Conservation (phyloP, 495 filamentous ascomycete species). For the Talaromyces borbonicus region DNA sequence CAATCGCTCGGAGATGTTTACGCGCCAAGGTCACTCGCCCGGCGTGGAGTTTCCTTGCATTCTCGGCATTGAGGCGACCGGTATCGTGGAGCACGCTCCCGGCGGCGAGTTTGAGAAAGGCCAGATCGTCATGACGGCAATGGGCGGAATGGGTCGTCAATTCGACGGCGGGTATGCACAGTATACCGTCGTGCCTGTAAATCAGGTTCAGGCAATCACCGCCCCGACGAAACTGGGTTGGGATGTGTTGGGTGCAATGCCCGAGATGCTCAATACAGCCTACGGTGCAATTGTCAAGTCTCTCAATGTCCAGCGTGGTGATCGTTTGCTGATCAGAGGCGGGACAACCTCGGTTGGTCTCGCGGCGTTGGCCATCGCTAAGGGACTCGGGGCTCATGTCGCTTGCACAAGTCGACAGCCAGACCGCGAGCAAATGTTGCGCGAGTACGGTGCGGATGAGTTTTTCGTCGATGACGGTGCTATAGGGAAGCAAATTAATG, state of each 20-base stretch:
- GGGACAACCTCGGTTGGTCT: slow-evolving; percentile 40
- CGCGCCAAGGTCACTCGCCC: slow-evolving; percentile 40
- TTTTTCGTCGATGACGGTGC: slow-evolving; percentile 32
- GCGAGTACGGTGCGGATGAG: slow-evolving; percentile 27
- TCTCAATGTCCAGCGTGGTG: slow-evolving; percentile 29
- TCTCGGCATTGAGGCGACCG: slow-evolving; percentile 44
- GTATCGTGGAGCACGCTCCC: slow-evolving; percentile 31
- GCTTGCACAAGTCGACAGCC: slow-evolving; percentile 30
- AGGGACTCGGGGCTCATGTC: slow-evolving; percentile 26
- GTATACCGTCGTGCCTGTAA: slow-evolving; percentile 36
- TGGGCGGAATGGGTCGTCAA: slow-evolving; percentile 42
- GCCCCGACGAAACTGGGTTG: slow-evolving; percentile 22
- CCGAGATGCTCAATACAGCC: slow-evolving; percentile 48
- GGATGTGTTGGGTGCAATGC: slow-evolving; percentile 37
- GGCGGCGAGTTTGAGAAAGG: slow-evolving; percentile 30
- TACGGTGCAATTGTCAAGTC: slow-evolving; percentile 34
- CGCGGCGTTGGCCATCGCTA: slow-evolving; percentile 39
- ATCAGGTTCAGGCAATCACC: slow-evolving; percentile 32
- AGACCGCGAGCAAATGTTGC: slow-evolving; percentile 26
- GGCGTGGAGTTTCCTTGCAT: slow-evolving; percentile 35
- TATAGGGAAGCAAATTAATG: slow-evolving; percentile 25
- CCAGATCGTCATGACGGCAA: slow-evolving; percentile 36
- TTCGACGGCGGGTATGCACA: slow-evolving; percentile 49
- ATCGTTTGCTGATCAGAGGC: slow-evolving; percentile 40
- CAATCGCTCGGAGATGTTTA: slow-evolving; percentile 48